Conservation (phyloP, 1,139 yeast species). For the Hemisphaericaspora xylanilytica region DNA sequence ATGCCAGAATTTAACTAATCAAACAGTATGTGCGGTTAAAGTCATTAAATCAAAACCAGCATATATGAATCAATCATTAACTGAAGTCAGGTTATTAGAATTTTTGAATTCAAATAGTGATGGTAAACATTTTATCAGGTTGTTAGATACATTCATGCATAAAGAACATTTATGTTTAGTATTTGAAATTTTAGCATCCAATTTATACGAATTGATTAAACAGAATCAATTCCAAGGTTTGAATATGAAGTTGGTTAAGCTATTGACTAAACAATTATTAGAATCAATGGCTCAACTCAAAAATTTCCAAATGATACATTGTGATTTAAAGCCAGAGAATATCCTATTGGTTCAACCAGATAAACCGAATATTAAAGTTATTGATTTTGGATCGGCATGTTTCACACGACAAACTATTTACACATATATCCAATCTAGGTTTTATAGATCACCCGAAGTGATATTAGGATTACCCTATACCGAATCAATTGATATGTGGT, state of each 20-base stretch:
- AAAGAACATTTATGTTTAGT: conserved; percentile 91
- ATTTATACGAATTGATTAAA: conserved; percentile 83
- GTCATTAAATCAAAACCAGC: conserved; percentile 93
- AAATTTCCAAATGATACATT: conserved; percentile 83
- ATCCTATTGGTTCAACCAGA: conserved; percentile 79
- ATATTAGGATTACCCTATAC: conserved; percentile 88
- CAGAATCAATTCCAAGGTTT: conserved; percentile 95
- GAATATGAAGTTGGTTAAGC: conserved; percentile 73
- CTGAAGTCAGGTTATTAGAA: conserved; percentile 86
- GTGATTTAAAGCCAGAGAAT: conserved; percentile 96
- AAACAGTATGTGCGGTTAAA: conserved; percentile 90
- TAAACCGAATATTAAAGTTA: conserved; percentile 84
- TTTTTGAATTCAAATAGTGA: conserved; percentile 72
- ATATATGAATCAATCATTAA: conserved; percentile 84
- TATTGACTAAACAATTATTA: conserved; percentile 74
- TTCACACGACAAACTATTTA: conserved; percentile 86
- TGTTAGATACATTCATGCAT: conserved; percentile 88
- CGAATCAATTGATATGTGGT: conserved; percentile 97
- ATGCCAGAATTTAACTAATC: conserved; percentile 87
- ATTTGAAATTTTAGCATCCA: conserved; percentile 84
- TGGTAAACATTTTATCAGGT: conserved; percentile 69
- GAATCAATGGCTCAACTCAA: conserved; percentile 80
- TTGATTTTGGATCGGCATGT: conserved; percentile 97
- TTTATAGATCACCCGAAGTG: conserved; percentile 95
- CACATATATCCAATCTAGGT: conserved; percentile 93